Evolutionary conservation across 1,284 basidiomycete genomes (phyloP).

Genomic region (Phlebopus sp.): DNA sequence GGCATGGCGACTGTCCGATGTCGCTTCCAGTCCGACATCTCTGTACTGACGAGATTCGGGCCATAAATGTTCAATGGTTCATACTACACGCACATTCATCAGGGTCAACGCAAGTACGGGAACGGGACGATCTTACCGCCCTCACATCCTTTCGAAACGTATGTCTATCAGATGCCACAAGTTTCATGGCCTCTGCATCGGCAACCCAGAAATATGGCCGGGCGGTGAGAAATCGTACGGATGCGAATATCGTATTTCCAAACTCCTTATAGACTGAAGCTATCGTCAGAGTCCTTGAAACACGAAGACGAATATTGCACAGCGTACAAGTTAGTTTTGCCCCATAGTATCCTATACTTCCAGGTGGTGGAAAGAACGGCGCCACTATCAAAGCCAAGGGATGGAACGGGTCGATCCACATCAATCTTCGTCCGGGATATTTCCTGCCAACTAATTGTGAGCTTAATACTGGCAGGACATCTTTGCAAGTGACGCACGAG

Average conservation of each 20-base stretch:
- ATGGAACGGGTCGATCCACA: constrained; percentile 36
- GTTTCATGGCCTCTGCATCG: constrained; percentile 41
- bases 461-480: background rate
- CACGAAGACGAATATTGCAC: too few species aligned
- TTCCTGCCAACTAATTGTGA: constrained; percentile 10
- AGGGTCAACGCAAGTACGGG: background rate
- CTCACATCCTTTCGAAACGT: constrained; percentile 38
- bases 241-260: constrained; percentile 37
- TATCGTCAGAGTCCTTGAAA: too few species aligned
- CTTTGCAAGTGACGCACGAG: constrained; percentile 15
- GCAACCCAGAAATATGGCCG: constrained; percentile 38
- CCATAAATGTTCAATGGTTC: constrained; percentile 22
- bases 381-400: constrained; percentile 24
- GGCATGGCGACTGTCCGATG: constrained; percentile 26
- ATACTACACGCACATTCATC: constrained; percentile 5
- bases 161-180: constrained; percentile 29
- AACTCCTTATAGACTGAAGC: constrained; percentile 35
- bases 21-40: constrained; percentile 25
- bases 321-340: constrained; percentile 35
- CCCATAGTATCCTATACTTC: constrained; percentile 32
- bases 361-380: constrained; percentile 32
- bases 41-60: constrained; percentile 17
- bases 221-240: constrained; percentile 28
- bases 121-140: constrained; percentile 23
- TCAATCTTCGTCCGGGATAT: constrained; percentile 17